Conservation (phyloP, 1,139 yeast genomes). For the Suhomyces coccinellae region DNA sequence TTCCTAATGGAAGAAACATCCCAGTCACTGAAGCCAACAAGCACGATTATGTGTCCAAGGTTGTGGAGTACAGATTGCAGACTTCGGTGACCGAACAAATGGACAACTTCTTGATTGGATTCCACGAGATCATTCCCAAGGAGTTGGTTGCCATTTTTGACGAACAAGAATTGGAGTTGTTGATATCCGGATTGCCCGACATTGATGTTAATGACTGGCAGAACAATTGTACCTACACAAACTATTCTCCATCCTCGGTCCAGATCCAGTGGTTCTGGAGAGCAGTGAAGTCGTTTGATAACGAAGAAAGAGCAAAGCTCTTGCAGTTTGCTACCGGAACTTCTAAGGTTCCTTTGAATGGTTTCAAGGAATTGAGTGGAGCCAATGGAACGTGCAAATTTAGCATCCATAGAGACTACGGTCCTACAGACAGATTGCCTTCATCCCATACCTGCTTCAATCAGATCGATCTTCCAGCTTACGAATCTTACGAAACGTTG, state of each 20-base stretch:
- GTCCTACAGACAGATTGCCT: constrained; percentile 82
- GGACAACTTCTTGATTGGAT: constrained; percentile 82
- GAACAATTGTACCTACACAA: constrained; percentile 76
- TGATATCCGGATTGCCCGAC: constrained; percentile 94
- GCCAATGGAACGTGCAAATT: constrained; percentile 86
- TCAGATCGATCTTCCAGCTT: constrained; percentile 91
- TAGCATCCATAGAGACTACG: constrained; percentile 88
- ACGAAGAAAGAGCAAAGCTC: constrained; percentile 90
- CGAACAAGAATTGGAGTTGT: constrained; percentile 90
- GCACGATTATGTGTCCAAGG: constrained; percentile 79
- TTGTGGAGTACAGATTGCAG: constrained; percentile 84
- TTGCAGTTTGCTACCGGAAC: constrained; percentile 98
- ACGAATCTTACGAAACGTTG: constrained; percentile 82
- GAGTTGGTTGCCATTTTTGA: constrained; percentile 86
- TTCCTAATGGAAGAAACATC: constrained; percentile 79
- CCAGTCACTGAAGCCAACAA: constrained; percentile 91
- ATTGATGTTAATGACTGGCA: constrained; percentile 97
- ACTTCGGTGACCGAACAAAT: constrained; percentile 86
- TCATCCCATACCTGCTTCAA: constrained; percentile 96
- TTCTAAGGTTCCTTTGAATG: constrained; percentile 92
- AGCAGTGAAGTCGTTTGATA: constrained; percentile 92
- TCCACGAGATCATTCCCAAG: constrained; percentile 89
- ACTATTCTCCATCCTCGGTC: constrained; percentile 80
- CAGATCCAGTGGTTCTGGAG: constrained; percentile 99
- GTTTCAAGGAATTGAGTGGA: constrained; percentile 88